Evolutionary conservation across 352 stramenopile genomes (phyloP).

Genomic region (Globisporangium radiosum): DNA sequence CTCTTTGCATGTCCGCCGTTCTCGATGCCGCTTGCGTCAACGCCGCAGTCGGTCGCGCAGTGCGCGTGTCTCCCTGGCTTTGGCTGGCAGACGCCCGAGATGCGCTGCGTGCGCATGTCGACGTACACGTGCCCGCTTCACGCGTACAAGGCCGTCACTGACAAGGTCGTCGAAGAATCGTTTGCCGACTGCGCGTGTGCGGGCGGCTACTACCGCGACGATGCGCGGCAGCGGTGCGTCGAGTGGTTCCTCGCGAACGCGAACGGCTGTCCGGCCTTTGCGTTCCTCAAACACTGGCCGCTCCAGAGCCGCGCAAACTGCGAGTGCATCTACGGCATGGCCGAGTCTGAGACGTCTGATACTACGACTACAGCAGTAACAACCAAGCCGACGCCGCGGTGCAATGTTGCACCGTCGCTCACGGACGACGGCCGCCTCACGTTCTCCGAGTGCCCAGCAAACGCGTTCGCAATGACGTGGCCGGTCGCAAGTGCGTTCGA

Average conservation of each 20-base stretch:
- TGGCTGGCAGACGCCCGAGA: conserved; percentile 64
- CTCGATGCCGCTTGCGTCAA: conserved; percentile 38
- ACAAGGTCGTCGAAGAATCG: conserved; percentile 27
- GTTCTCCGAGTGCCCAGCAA: conserved; percentile 39
- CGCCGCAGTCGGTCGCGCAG: conserved; percentile 64
- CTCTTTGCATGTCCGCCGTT: conserved; percentile 55
- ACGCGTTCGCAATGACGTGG: conserved; percentile 47
- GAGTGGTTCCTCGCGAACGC: conserved; percentile 64
- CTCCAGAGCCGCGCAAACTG: conserved; percentile 71
- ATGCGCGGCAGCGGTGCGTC: conserved; percentile 37
- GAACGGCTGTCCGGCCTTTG: conserved; percentile 51
- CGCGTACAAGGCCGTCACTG: conserved; percentile 28
- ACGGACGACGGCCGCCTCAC: conserved; percentile 10
- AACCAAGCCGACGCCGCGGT: conserved; percentile 15
- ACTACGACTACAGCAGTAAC: conserved; percentile 4
- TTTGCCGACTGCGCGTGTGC: conserved; percentile 72
- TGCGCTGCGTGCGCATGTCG: conserved; percentile 49
- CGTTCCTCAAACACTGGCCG: conserved; percentile 65
- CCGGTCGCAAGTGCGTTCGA: conserved; percentile 27
- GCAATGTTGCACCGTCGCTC: conserved; percentile 19
- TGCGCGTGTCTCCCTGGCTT: conserved; percentile 73
- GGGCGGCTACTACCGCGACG: conserved; percentile 64
- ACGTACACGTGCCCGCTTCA: conserved; percentile 60
- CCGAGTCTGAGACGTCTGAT: conserved; percentile 7
- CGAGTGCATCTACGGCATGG: conserved; percentile 59